These are phyloP conservation scores for Taxillus chinensis DNA, from an alignment of 164 flowering plant species.

Conservation along the genomic window DNA sequence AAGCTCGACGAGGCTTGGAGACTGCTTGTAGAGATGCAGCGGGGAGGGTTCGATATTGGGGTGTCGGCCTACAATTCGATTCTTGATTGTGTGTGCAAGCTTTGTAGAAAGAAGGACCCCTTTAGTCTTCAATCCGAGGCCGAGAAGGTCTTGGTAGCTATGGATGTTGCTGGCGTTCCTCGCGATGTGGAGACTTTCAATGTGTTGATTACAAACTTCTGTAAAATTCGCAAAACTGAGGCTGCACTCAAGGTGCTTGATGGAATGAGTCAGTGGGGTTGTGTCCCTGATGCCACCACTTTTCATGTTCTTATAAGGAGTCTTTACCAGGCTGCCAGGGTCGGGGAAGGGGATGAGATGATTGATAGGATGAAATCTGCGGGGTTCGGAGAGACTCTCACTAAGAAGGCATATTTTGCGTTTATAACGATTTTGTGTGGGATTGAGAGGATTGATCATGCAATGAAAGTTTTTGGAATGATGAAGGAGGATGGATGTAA, in stretches of 20 bases:
- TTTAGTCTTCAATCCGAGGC: slow-evolving; percentile 56
- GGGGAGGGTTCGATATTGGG: slow-evolving; percentile 89
- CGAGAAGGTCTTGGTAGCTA: slow-evolving; percentile 58
- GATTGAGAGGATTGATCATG: slow-evolving; percentile 90
- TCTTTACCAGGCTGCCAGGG: slow-evolving; percentile 91
- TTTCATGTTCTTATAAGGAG: slow-evolving; percentile 55
- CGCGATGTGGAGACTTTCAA: slow-evolving; percentile 78
- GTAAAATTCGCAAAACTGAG: slow-evolving; percentile 71
- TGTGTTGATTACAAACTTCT: slow-evolving; percentile 62
- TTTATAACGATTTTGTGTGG: slow-evolving; percentile 83
- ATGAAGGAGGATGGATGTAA: slow-evolving; percentile 77
- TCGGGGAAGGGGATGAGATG: slow-evolving; percentile 94
- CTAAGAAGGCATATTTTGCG: slow-evolving; percentile 58
- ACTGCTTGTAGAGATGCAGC: slow-evolving; percentile 66
- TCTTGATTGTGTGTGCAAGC: slow-evolving; percentile 83
- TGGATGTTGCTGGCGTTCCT: slow-evolving; percentile 83
- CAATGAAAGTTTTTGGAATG: slow-evolving; percentile 60
- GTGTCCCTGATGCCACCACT: slow-evolving; percentile 55
- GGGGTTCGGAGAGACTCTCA: slow-evolving; percentile 51
- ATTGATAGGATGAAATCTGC: slow-evolving; percentile 84
- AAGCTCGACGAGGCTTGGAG: slow-evolving; percentile 77
- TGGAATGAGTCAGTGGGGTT: slow-evolving; percentile 91
- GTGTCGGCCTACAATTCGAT: slow-evolving; percentile 59
- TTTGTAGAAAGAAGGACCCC: slow-evolving; percentile 77
- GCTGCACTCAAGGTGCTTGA: slow-evolving; percentile 62